phyloP scores from a whole-genome alignment of 2,329 filamentous ascomycete genomes.

The Venturiaceae sp. region DNA sequence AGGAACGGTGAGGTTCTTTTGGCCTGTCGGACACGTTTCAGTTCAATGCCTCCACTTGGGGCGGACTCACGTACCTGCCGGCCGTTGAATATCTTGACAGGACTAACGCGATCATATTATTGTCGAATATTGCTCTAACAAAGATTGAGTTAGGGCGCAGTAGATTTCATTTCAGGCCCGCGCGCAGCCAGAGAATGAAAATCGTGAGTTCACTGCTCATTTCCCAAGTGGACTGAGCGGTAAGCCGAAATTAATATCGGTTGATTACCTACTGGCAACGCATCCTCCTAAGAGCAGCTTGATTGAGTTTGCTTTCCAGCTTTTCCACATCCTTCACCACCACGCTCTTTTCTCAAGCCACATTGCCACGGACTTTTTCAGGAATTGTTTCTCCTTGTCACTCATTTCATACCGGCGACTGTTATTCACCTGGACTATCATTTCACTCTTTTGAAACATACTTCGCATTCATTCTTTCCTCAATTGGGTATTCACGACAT shows the following conservation, averaged over 20 bases:
- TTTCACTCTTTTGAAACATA: not conserved
- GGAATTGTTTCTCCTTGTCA: not conserved
- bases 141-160: not conserved
- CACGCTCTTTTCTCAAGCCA: not conserved
- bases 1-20: not conserved
- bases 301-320: not conserved
- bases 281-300: not conserved
- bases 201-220: not conserved
- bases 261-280: not conserved
- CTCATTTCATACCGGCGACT: not conserved
- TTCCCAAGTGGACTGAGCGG: not conserved
- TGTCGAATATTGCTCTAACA: not conserved
- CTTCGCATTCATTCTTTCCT: not conserved
- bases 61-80: not conserved
- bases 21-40: not conserved
- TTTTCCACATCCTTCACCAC: not conserved
- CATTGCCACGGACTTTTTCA: not conserved
- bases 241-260: not conserved
- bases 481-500: not conserved
- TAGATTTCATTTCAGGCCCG: not conserved
- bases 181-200: not conserved
- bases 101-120: not conserved
- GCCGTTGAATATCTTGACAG: not conserved
- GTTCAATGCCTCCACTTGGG: not conserved
- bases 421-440: not conserved